Base-by-base conservation (phyloP, 2,329 filamentous ascomycete genomes). In the Nemania sp. region DNA sequence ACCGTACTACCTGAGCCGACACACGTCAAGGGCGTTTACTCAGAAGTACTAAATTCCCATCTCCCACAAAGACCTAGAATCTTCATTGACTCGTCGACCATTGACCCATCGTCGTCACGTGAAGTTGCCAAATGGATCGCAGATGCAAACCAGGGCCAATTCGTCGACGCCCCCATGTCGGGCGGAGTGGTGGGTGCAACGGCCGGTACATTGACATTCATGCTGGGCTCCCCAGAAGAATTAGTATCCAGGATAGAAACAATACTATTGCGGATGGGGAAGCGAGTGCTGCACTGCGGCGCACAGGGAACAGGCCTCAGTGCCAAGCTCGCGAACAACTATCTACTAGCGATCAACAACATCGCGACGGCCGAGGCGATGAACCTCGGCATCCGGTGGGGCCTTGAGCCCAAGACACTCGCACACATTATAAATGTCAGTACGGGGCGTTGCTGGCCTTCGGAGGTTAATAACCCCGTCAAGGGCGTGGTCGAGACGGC, bases 241-340 rank as follows among this genome's bases (percentile, higher is more conserved):
- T 79, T 92, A 0, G 84, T 96, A 1, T 81, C 89, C 1, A 86
- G 88, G 11, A 85, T 92, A 10, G 90, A 90, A 65, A 86, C 89
- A 0, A 85, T 94, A 1, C 85, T 99, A 5, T 84, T 90, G 24
- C 85, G 89, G 68, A 98, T 99, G 94, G 96, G 96, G 62, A 90
- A 90, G 77, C 91, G 91, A 67, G 91, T 97, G 4, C 86, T 97
- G 69, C 94, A 97, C 79, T 92, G 97, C 75, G 96, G 96, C 3
- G 85, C 85, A 0, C 94, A 97, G 73, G 94, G 94, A 11, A 88
- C 93, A 2, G 96, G 96, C 0, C 86, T 99, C 1, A 92, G 93
- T 11, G 96, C 92, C 45, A 99, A 99, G 82, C 86, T 99, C 35
- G 94, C 95, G 61, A 99, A 99, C 83, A 99, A 99, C 81, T 99